Conservation (phyloP, 2,329 filamentous ascomycete genomes). For the Chaetomiaceae sp. region DNA sequence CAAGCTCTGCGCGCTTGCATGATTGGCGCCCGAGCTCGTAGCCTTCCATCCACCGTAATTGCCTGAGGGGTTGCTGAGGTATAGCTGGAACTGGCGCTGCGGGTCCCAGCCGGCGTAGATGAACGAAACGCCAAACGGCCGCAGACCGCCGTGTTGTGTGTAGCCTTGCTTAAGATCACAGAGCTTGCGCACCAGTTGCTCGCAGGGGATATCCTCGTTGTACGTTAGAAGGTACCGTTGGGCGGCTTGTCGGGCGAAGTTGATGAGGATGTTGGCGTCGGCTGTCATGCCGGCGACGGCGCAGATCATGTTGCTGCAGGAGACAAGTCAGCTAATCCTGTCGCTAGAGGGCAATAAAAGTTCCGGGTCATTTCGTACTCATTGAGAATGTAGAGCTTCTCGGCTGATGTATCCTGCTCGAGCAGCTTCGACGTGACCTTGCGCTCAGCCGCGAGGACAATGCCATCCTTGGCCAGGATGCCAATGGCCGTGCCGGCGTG, state of each 20-base stretch:
- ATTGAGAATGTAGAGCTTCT: conserved; percentile 99
- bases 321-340: not conserved
- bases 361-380: conserved; percentile 60
- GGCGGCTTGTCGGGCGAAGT: conserved; percentile 94
- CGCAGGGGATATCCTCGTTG: conserved; percentile 99
- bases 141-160: conserved; percentile 96
- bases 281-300: conserved; percentile 98
- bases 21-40: conserved; percentile 95
- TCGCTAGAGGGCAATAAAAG: no score
- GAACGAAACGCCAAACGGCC: conserved; percentile 97
- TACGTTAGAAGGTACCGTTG: conserved; percentile 98
- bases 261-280: conserved; percentile 99
- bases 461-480: conserved; percentile 95
- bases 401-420: conserved; percentile 98
- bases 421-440: conserved; percentile 99
- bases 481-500: conserved; percentile 96
- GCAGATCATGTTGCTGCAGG: conserved; percentile 94
- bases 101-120: conserved; percentile 99
- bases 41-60: conserved; percentile 99
- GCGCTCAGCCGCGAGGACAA: conserved; percentile 93
- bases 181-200: conserved; percentile 92
- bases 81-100: conserved; percentile 94
- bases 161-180: conserved; percentile 99
- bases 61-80: conserved; percentile 96
- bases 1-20: conserved; percentile 92